Evolutionary conservation across 306 rosid genomes (phyloP).

Genomic region (Benincasa hispida): DNA sequence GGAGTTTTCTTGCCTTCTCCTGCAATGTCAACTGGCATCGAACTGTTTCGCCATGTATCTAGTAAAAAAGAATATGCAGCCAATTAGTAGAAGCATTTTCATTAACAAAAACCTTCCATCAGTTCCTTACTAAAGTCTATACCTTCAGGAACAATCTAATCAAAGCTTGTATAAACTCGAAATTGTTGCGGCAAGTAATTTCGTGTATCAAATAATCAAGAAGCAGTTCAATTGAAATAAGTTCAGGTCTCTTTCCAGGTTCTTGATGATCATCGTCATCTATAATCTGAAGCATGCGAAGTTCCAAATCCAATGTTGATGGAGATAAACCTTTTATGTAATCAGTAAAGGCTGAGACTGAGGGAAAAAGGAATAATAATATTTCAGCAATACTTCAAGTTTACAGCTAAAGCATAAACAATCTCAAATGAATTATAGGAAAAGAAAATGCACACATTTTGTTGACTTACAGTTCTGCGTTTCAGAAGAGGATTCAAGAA

Average conservation of each 20-base stretch:
- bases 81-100: neutral
- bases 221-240: conserved; percentile 48
- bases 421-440: neutral
- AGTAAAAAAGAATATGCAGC: conserved; percentile 8
- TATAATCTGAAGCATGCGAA: conserved; percentile 72
- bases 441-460: conserved; percentile 7
- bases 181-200: conserved; percentile 65
- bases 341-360: conserved; percentile 74
- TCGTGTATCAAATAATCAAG: conserved; percentile 68
- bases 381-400: neutral
- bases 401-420: neutral
- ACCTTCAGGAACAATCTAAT: conserved; percentile 83
- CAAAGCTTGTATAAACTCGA: conserved; percentile 88
- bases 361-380: neutral
- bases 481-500: conserved; percentile 50
- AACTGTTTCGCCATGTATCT: conserved; percentile 88
- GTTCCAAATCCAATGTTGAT: conserved; percentile 78
- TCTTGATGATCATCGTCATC: conserved; percentile 51
- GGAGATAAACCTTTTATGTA: conserved; percentile 68
- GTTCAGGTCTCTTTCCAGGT: conserved; percentile 48
- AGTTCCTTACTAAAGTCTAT: neutral
- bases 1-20: conserved; percentile 68
- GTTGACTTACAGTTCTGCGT: conserved; percentile 38
- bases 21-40: conserved; percentile 51
- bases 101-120: neutral